Evolutionary conservation across 2,329 filamentous ascomycete genomes (phyloP).

Genomic region (Curvularia spicifera): DNA sequence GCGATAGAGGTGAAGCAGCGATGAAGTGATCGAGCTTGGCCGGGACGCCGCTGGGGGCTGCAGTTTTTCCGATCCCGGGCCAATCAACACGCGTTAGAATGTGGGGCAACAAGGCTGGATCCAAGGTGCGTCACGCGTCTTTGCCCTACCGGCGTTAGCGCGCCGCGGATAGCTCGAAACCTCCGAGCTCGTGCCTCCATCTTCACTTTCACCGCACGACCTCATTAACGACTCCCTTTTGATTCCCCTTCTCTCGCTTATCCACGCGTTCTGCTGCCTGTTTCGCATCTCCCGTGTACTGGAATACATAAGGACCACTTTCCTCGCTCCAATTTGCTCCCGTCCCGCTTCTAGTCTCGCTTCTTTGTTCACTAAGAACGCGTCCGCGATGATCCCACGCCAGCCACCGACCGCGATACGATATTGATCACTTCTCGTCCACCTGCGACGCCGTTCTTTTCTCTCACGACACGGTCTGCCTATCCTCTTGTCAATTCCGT

Average conservation of each 20-base stretch:
- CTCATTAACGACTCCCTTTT: conserved; percentile 18
- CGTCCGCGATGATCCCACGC: conserved; percentile 47
- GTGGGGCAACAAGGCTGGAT: conserved; percentile 12
- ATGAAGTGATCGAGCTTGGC: conserved; percentile 33
- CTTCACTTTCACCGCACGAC: conserved; percentile 21
- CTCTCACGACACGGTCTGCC: conserved; percentile 28
- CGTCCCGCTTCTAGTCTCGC: conserved; percentile 16
- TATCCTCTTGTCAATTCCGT: conserved; percentile 20
- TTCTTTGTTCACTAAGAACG: conserved; percentile 34
- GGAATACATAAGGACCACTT: conserved; percentile 8
- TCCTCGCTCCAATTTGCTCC: conserved; percentile 19
- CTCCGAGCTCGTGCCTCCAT: conserved; percentile 33
- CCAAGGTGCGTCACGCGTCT: conserved; percentile 31
- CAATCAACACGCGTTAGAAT: conserved; percentile 31
- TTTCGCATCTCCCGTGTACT: conserved; percentile 3
- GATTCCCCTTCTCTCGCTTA: conserved; percentile 21
- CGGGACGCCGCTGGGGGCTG: conserved; percentile 15
- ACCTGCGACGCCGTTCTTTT: conserved; percentile 23
- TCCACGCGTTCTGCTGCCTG: conserved; percentile 28
- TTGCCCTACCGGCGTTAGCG: conserved; percentile 24
- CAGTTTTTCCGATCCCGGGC: conserved; percentile 31
- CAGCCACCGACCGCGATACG: conserved; percentile 45
- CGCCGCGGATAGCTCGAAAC: conserved; percentile 24
- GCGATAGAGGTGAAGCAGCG: conserved; percentile 29
- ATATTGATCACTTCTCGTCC: conserved; percentile 37